Conservation (phyloP, 805 yeast species). For the Metschnikowia proteae region DNA sequence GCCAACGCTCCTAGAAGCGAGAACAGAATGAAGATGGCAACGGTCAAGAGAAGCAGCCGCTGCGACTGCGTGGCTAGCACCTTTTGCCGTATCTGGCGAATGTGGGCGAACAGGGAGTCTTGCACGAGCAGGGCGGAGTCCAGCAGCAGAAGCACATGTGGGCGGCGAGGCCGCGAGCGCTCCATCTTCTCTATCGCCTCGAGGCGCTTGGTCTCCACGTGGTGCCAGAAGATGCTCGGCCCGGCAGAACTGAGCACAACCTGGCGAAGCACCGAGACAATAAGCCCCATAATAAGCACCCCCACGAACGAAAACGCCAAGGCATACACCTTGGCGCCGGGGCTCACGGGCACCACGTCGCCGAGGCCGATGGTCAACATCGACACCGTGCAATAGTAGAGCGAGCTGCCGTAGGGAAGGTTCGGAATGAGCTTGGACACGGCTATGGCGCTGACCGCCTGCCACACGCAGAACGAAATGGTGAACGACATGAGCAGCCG, state of each 20-base stretch:
- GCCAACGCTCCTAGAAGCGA: slow-evolving; percentile 74
- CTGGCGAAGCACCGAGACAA: slow-evolving; percentile 64
- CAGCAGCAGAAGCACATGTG: background rate
- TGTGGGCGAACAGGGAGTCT: slow-evolving; percentile 48
- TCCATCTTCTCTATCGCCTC: slow-evolving; percentile 24
- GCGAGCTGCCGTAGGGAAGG: slow-evolving; percentile 53
- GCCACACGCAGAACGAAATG: slow-evolving; percentile 62
- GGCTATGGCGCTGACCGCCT: slow-evolving; percentile 57
- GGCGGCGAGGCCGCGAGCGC: slow-evolving; percentile 3
- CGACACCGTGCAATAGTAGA: slow-evolving; percentile 72
- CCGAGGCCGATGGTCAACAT: slow-evolving; percentile 80
- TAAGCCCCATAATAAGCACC: slow-evolving; percentile 67
- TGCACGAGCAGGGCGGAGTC: background rate
- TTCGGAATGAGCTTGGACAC: slow-evolving; percentile 41
- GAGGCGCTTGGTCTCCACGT: slow-evolving; percentile 50
- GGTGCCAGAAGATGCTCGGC: slow-evolving; percentile 64
- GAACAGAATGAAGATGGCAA: slow-evolving; percentile 48
- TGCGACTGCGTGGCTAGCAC: slow-evolving; percentile 40
- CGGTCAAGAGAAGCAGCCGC: slow-evolving; percentile 35
- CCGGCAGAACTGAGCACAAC: slow-evolving; percentile 59
- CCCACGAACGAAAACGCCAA: slow-evolving; percentile 68
- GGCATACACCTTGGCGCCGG: slow-evolving; percentile 54
- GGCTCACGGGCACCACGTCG: slow-evolving; percentile 55
- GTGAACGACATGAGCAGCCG: slow-evolving; percentile 72
- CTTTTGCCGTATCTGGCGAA: slow-evolving; percentile 47